A percentile compares a stretch with the other conserved stretches of the same genome.
Conservation (phyloP, 805 yeast genomes). For the Zygosaccharomyces rouxii region DNA sequence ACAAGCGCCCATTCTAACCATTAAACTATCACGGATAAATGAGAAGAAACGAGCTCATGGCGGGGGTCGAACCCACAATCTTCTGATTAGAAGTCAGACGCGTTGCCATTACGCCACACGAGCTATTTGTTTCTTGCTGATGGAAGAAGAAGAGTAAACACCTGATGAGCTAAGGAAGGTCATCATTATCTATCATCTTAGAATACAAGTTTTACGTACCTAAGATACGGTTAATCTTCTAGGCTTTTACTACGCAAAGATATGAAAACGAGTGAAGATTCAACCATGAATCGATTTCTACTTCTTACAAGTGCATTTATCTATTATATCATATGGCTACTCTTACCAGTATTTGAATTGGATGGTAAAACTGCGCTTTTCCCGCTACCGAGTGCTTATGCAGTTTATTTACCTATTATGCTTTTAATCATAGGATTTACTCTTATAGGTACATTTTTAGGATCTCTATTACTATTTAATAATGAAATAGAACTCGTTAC, state of each 20-base stretch:
- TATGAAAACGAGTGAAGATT: not conserved
- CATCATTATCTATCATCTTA: not conserved
- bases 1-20: constrained; percentile 29
- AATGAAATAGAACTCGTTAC: not conserved
- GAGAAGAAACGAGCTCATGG: constrained; percentile 42
- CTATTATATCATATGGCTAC: constrained; percentile 32
- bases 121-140: constrained; percentile 27
- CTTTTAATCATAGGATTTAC: constrained; percentile 26
- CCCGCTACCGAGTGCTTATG: constrained; percentile 32
- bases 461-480: constrained; percentile 17
- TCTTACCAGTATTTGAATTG: constrained; percentile 31
- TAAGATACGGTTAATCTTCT: not conserved
- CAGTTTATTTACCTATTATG: constrained; percentile 31
- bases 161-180: not conserved
- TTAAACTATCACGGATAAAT: constrained; percentile 25
- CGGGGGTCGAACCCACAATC: constrained; percentile 56
- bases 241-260: no score
- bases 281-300: constrained; percentile 25
- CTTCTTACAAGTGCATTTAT: constrained; percentile 19
- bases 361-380: constrained; percentile 19
- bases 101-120: constrained; percentile 56
- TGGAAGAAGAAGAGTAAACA: not conserved
- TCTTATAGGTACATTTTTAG: constrained; percentile 29
- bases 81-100: constrained; percentile 54
- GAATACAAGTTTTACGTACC: not conserved